Evolutionary conservation across 768 basidiomycete genomes (phyloP).

Genomic region (Lactarius deliciosus): DNA sequence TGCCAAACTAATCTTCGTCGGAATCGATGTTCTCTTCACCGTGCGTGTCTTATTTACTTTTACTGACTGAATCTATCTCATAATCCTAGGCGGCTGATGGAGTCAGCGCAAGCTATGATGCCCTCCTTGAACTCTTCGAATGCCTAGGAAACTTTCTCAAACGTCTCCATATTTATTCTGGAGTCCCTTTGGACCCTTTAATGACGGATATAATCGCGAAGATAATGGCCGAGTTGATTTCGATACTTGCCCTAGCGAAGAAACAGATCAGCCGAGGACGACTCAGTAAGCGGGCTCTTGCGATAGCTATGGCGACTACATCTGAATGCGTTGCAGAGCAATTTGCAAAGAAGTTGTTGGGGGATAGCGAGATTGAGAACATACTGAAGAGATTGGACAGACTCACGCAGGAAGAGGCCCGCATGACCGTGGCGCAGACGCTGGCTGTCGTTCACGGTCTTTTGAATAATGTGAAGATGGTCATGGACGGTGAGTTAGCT

Average conservation of each 20-base stretch:
- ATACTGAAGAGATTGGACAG: background rate
- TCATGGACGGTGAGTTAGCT: background rate
- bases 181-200: background rate
- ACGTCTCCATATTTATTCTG: background rate
- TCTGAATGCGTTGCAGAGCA: background rate
- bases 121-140: constrained; percentile 2
- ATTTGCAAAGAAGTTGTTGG: background rate
- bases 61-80: background rate
- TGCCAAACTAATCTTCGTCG: background rate
- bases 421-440: background rate
- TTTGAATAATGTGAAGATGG: background rate
- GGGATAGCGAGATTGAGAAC: background rate
- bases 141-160: constrained; percentile 12
- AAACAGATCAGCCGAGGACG: background rate
- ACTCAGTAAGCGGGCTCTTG: background rate
- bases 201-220: background rate
- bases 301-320: background rate
- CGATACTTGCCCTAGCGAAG: background rate
- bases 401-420: background rate
- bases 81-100: background rate
- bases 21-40: background rate
- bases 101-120: constrained; percentile 1
- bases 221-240: constrained; percentile 3
- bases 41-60: background rate
- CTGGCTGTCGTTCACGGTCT: background rate